Conservation (phyloP, 257 asterid species). For the Plectranthus barbatus region DNA sequence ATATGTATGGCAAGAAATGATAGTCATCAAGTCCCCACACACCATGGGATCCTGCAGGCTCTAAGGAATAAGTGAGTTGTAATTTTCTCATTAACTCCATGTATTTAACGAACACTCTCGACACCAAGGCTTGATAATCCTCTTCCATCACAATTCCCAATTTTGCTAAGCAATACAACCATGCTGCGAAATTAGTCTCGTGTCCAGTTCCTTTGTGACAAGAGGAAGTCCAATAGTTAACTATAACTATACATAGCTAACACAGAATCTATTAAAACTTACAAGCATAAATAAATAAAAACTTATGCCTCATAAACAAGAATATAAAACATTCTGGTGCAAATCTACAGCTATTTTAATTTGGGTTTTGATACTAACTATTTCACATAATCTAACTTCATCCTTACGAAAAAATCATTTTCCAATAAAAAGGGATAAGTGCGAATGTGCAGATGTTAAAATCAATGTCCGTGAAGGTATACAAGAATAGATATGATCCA, state of each 20-base stretch:
- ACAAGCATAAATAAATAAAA: neutral
- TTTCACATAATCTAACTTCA: neutral
- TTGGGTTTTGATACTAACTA: neutral
- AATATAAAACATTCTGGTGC: neutral
- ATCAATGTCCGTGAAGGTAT: neutral
- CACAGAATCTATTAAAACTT: neutral
- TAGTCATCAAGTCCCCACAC: constrained; percentile 99
- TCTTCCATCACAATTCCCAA: constrained; percentile 64
- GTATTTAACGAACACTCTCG: constrained; percentile 61
- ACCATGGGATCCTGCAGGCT: constrained; percentile 97
- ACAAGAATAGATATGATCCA: neutral
- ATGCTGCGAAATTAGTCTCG: constrained; percentile 87
- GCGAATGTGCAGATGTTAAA: neutral
- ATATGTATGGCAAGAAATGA: constrained; percentile 82
- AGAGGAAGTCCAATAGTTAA: neutral
- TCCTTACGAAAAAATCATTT: neutral
- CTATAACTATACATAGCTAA: constrained; percentile 4
- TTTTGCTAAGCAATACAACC: constrained; percentile 85
- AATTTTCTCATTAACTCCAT: constrained; percentile 88
- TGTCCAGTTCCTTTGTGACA: constrained; percentile 70
- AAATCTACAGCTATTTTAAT: neutral
- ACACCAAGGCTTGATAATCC: constrained; percentile 78
- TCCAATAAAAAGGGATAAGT: neutral
- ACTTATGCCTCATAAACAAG: neutral
- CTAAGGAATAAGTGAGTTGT: constrained; percentile 67